Conservation (phyloP, 306 rosid species). For the Fragaria vesca region DNA sequence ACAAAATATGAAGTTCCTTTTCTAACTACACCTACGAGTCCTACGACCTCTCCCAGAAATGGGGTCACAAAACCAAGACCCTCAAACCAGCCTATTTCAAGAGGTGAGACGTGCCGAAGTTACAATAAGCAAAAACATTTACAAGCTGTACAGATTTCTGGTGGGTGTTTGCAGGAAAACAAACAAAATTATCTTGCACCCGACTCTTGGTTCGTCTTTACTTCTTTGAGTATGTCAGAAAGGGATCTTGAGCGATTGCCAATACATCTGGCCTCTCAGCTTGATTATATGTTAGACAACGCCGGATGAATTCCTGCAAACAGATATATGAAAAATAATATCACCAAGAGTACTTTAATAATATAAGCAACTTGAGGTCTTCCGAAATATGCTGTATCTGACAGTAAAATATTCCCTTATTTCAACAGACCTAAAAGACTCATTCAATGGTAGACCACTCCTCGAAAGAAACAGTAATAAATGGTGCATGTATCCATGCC, state of each 20-base stretch:
- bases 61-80: conserved; percentile 8
- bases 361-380: neutral
- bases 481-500: neutral
- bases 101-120: neutral
- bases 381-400: neutral
- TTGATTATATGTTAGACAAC: conserved; percentile 91
- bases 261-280: conserved; percentile 91
- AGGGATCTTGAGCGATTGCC: conserved; percentile 84
- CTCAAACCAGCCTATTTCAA: neutral
- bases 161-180: conserved; percentile 23
- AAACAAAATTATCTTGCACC: conserved; percentile 26
- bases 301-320: conserved; percentile 76
- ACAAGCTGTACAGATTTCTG: conserved; percentile 54
- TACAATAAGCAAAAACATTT: conserved; percentile 33
- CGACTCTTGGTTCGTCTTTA: conserved; percentile 25
- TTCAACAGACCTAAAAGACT: neutral
- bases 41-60: neutral
- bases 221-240: conserved; percentile 79
- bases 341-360: neutral
- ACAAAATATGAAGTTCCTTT: neutral
- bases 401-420: neutral
- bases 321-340: neutral
- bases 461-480: neutral
- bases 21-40: neutral
- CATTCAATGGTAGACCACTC: neutral